These are phyloP conservation scores for Keithomyces neogunnii DNA, from an alignment of 2,329 filamentous ascomycete genomes.

Conservation along the genomic window DNA sequence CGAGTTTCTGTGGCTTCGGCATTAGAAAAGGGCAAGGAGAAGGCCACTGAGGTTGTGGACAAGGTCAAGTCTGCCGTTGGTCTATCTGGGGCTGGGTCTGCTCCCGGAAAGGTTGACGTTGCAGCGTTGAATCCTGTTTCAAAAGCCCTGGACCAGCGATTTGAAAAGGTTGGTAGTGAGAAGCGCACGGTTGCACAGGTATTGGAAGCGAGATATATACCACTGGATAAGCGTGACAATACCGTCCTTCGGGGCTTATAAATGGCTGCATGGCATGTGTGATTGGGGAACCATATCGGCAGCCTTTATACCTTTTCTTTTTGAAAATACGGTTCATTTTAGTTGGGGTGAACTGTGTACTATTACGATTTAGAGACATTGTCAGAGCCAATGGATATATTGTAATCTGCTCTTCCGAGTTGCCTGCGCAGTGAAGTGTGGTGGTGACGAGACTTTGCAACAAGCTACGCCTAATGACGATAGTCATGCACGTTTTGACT, in stretches of 20 bases:
- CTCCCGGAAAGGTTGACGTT: constrained; percentile 1
- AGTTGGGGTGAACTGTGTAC: not conserved
- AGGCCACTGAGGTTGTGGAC: constrained; percentile 29
- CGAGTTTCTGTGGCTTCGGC: constrained; percentile 28
- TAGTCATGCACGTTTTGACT: no score
- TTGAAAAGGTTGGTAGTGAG: constrained; percentile 31
- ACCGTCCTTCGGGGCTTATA: constrained; percentile 33
- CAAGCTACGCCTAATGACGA: no score
- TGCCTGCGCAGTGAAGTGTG: not conserved
- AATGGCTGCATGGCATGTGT: not conserved
- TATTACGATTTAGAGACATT: not conserved
- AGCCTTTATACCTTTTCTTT: not conserved
- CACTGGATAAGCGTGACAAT: constrained; percentile 36
- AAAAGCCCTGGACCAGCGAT: constrained; percentile 43
- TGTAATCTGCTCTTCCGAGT: not conserved
- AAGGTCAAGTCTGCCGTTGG: constrained; percentile 28
- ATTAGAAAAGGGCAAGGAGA: constrained; percentile 33
- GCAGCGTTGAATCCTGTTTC: constrained; percentile 31
- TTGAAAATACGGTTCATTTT: not conserved
- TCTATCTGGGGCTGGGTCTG: constrained; percentile 18
- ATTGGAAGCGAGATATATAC: constrained; percentile 46
- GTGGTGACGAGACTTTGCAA: not conserved
- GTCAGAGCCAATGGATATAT: not conserved
- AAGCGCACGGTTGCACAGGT: constrained; percentile 44
- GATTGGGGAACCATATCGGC: not conserved